These are phyloP conservation scores for Gnomoniopsis smithogilvyi DNA, from an alignment of 2,329 filamentous ascomycete genomes.

Conservation along the genomic window DNA sequence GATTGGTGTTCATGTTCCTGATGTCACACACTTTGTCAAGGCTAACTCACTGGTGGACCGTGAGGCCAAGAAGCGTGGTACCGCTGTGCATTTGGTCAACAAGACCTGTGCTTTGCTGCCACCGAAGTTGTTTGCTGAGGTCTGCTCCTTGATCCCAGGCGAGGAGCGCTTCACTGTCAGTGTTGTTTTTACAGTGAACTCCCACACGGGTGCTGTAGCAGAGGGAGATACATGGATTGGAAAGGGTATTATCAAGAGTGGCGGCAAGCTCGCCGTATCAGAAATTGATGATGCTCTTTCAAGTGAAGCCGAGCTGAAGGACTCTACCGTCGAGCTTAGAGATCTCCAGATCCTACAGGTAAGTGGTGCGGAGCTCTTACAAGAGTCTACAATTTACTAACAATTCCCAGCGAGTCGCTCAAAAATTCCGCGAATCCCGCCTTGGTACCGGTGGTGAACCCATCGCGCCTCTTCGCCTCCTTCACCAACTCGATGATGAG, in stretches of 20 bases:
- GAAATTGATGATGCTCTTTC: constrained; percentile 81
- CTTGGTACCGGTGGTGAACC: constrained; percentile 76
- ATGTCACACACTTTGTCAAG: constrained; percentile 97
- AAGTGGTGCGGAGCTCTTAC: constrained; percentile 28
- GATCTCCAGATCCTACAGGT: constrained; percentile 78
- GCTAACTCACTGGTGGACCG: constrained; percentile 91
- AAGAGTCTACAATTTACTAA: constrained; percentile 20
- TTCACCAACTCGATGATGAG: constrained; percentile 95
- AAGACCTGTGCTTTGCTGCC: constrained; percentile 85
- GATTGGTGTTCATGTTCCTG: constrained; percentile 91
- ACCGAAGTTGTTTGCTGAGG: constrained; percentile 76
- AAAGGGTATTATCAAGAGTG: constrained; percentile 89
- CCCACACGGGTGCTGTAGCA: constrained; percentile 70
- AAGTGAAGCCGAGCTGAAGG: constrained; percentile 58
- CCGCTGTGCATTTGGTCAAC: constrained; percentile 92
- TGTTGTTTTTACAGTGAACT: constrained; percentile 88
- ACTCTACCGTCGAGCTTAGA: constrained; percentile 65
- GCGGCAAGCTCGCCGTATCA: constrained; percentile 77
- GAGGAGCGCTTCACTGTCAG: constrained; percentile 89
- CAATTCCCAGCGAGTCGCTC: constrained; percentile 61
- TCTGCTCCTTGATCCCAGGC: constrained; percentile 84
- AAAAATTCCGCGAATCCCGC: constrained; percentile 86
- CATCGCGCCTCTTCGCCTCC: constrained; percentile 79
- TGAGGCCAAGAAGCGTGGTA: constrained; percentile 96
- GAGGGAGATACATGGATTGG: constrained; percentile 93